A percentile compares a stretch with the other conserved stretches of the same genome.
phyloP scores from a whole-genome alignment of 2,329 filamentous ascomycete species.

The Verticillium klebahnii region DNA sequence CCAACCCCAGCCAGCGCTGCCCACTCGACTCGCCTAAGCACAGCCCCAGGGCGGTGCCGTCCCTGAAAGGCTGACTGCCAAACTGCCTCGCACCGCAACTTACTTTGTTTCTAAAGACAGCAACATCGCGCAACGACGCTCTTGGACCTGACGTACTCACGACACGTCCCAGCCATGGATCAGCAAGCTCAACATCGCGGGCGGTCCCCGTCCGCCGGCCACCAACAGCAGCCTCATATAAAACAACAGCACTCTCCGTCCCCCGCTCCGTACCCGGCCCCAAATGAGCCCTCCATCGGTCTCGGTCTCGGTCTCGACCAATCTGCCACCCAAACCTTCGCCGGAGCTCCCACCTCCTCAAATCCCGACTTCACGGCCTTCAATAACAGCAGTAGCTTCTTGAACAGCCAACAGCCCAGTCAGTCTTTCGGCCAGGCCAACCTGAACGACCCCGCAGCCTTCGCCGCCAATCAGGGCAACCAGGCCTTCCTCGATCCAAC shows the following conservation, averaged over 20 bases:
- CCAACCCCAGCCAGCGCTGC: constrained; percentile 10
- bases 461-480: constrained; percentile 35
- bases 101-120: constrained; percentile 25
- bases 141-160: constrained; percentile 1
- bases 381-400: constrained; percentile 41
- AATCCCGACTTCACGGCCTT: constrained; percentile 42
- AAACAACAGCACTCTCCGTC: constrained; percentile 63
- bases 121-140: constrained; percentile 16
- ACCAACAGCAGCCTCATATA: constrained; percentile 59
- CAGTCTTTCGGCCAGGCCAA: constrained; percentile 32
- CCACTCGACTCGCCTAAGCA: constrained; percentile 28
- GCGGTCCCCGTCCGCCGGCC: constrained; percentile 57
- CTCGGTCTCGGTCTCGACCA: constrained; percentile 57
- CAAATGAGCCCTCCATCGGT: constrained; percentile 42
- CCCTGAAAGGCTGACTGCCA: constrained; percentile 39
- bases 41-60: constrained; percentile 36
- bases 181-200: constrained; percentile 37
- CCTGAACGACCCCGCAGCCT: constrained; percentile 34
- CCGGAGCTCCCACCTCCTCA: constrained; percentile 27
- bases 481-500: constrained; percentile 43
- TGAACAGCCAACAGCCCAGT: constrained; percentile 42
- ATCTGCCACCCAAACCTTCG: constrained; percentile 34
- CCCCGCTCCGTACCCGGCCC: constrained; percentile 49
- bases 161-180: constrained; percentile 30
- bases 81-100: constrained; percentile 35